A percentile compares a stretch with the other conserved stretches of the same genome.
Conservation (phyloP, 2,329 filamentous ascomycete species). For the Trichoderma sp. region DNA sequence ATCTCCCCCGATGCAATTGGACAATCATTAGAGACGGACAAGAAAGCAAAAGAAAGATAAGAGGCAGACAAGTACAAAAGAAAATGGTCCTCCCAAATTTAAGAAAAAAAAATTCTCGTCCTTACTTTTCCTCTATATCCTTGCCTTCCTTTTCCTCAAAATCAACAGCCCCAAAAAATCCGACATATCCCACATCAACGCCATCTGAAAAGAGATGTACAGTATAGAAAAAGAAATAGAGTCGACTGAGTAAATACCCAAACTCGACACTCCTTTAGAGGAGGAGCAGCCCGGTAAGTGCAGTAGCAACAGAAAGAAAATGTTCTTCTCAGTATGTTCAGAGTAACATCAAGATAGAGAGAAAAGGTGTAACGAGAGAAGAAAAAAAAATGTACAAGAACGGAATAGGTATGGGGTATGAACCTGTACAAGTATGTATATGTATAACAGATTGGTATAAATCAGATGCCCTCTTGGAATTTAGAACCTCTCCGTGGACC, state of each 20-base stretch:
- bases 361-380: neutral
- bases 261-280: constrained; percentile 18
- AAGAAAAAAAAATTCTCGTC: neutral
- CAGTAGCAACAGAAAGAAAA: neutral
- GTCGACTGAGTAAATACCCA: neutral
- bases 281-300: constrained; percentile 22
- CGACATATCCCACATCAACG: constrained; percentile 13
- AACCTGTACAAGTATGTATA: constrained; percentile 3
- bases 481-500: constrained; percentile 41
- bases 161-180: constrained; percentile 4
- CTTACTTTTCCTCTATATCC: constrained; percentile 24
- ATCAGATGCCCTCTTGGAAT: constrained; percentile 47
- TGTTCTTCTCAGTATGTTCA: neutral
- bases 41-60: constrained; percentile 7
- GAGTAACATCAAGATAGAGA: neutral
- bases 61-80: neutral
- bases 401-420: neutral
- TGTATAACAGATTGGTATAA: neutral
- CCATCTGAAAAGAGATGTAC: neutral
- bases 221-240: neutral
- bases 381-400: constrained; percentile 16
- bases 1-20: constrained; percentile 6
- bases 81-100: constrained; percentile 15
- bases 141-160: constrained; percentile 16
- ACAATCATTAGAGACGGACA: constrained; percentile 12